Conservation (phyloP, 805 yeast genomes). For the Kurtzmaniella fragi region DNA sequence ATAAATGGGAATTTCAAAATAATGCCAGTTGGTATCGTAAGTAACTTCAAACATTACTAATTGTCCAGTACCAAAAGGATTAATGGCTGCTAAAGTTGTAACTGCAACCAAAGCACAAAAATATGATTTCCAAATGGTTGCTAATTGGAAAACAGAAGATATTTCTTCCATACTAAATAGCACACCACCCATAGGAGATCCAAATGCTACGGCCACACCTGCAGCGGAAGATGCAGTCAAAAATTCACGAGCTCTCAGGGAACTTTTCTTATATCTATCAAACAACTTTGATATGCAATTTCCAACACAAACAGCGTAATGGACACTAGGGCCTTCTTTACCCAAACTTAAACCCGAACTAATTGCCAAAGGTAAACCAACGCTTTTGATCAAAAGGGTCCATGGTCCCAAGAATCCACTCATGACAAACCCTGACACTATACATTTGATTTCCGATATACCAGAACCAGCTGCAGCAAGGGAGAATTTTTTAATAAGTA, state of each 20-base stretch:
- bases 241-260: conserved; percentile 49
- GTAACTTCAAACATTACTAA: conserved; percentile 89
- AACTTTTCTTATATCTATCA: conserved; percentile 38
- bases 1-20: conserved; percentile 78
- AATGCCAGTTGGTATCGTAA: conserved; percentile 82
- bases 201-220: conserved; percentile 98
- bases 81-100: conserved; percentile 68
- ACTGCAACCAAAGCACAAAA: conserved; percentile 89
- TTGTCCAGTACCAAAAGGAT: conserved; percentile 94
- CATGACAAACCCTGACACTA: conserved; percentile 83
- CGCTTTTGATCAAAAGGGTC: conserved; percentile 69
- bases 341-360: conserved; percentile 93
- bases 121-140: conserved; percentile 87
- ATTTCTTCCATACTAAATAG: conserved; percentile 91
- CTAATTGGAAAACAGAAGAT: conserved; percentile 62
- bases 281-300: conserved; percentile 61
- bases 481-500: conserved; percentile 64
- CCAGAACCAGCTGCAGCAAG: conserved; percentile 98
- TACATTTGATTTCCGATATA: conserved; percentile 92
- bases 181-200: conserved; percentile 95
- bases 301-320: conserved; percentile 97
- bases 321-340: conserved; percentile 97
- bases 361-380: conserved; percentile 84
- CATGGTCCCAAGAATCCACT: conserved; percentile 69
- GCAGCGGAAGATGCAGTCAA: conserved; percentile 93